phyloP scores from a whole-genome alignment of 331 rosid species.

The Saraca asoca region DNA sequence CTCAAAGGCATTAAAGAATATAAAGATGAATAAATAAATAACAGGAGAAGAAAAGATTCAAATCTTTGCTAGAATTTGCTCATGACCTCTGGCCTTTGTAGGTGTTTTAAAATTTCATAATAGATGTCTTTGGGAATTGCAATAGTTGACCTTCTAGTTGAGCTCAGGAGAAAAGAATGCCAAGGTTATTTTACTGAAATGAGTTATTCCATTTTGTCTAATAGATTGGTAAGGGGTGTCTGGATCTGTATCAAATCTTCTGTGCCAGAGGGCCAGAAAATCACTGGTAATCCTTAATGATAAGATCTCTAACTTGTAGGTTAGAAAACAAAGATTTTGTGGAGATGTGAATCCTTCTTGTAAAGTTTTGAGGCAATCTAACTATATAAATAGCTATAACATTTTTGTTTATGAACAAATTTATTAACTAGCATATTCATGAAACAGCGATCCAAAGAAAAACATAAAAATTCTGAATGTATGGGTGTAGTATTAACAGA shows the following conservation, averaged over 20 bases:
- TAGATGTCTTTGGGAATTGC: neutral
- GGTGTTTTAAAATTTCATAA: neutral
- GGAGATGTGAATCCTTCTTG: neutral
- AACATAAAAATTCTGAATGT: neutral
- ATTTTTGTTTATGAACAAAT: neutral
- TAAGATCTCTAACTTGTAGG: neutral
- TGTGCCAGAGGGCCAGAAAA: neutral
- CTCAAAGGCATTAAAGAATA: neutral
- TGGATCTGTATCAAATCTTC: neutral
- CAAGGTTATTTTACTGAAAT: neutral
- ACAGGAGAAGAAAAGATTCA: neutral
- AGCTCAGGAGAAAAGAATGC: neutral
- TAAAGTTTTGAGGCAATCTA: neutral
- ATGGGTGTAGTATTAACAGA: neutral
- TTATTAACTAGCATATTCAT: neutral
- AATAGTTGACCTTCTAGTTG: neutral
- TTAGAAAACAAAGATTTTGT: neutral
- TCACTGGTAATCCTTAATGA: neutral
- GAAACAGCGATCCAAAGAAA: neutral
- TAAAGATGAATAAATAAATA: no score
- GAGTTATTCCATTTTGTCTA: neutral
- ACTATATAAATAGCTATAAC: neutral
- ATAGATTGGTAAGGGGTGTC: neutral
- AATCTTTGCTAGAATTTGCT: neutral
- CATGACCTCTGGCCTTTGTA: neutral